Evolutionary conservation across 2,329 filamentous ascomycete genomes (phyloP).

Genomic region (Xylaria sp.): DNA sequence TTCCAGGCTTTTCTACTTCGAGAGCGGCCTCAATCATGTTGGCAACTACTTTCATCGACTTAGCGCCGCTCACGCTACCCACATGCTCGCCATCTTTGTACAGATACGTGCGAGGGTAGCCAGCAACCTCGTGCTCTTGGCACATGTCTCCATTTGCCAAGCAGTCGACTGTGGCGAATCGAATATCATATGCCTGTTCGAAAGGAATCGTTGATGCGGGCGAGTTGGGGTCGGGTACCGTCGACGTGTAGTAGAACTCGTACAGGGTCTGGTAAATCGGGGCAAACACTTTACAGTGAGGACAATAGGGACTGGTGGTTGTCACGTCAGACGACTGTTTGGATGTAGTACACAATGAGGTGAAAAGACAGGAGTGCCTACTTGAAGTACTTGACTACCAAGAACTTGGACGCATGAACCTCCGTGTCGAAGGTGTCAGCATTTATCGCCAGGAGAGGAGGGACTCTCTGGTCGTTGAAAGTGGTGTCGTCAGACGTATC

Average conservation of each 20-base stretch:
- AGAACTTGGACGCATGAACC: slow-evolving; percentile 47
- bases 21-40: slow-evolving; percentile 69
- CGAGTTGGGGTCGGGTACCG: slow-evolving; percentile 56
- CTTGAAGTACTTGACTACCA: slow-evolving; percentile 64
- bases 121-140: slow-evolving; percentile 56
- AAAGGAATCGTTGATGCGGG: slow-evolving; percentile 50
- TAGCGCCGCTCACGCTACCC: slow-evolving; percentile 60
- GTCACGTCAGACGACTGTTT: slow-evolving; percentile 6
- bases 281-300: slow-evolving; percentile 72
- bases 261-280: slow-evolving; percentile 88
- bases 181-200: slow-evolving; percentile 78
- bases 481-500: slow-evolving; percentile 41
- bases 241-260: slow-evolving; percentile 89
- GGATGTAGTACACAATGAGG: not conserved
- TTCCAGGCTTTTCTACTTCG: slow-evolving; percentile 74
- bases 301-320: slow-evolving; percentile 51
- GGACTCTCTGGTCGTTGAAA: slow-evolving; percentile 64
- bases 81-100: slow-evolving; percentile 71
- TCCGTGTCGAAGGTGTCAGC: slow-evolving; percentile 53
- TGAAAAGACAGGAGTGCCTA: slow-evolving; percentile 31
- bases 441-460: slow-evolving; percentile 57
- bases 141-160: slow-evolving; percentile 77
- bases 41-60: slow-evolving; percentile 61
- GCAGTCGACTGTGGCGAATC: slow-evolving; percentile 83
- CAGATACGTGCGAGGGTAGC: slow-evolving; percentile 72